Base-by-base conservation (phyloP, 2,329 filamentous ascomycete genomes). In the Dactylonectria macrodidyma region DNA sequence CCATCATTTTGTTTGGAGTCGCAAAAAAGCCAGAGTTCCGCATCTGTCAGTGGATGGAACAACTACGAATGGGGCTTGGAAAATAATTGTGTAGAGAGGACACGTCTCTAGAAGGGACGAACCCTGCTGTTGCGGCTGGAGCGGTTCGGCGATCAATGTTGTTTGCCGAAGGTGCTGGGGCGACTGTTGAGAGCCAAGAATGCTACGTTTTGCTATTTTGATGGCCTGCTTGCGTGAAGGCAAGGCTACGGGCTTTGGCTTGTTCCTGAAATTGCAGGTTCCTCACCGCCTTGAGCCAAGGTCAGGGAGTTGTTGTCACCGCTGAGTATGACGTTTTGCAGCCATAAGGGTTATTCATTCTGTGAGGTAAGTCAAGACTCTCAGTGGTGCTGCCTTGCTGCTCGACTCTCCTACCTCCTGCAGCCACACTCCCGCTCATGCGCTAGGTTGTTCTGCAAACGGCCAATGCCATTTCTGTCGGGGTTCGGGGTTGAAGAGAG, bases 301-400 rank as follows among this genome's bases (percentile, higher is more conserved):
- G 46, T 51, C 54, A 46, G 38, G 24, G 36, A 30, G 33, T 26
- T 34, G 46, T 52, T 60, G 52, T 34, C 65, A 56, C 57, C 44
- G 56, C 51, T 16, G 61, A 46, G 44, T 26, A 65, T 51, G 65
- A 41, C 50, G 61, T 60, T 56, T 46, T 52, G n/a, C 60, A 67
- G 57, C 51, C 54, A 30, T 50, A 57, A 47, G 55, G 51, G 63
- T 73, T 75, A 67, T 73, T 75, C 71, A 75, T 75, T 68, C 44
- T 58, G 65, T 76, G 71, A 73, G 71, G 72, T 76, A 76, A 76
- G 67, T 56, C 64, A 55, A 59, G 65, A 50, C 51, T 44, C 36
- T 44, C n/a, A 46, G 36, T 57, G 48, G 33, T 44, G 59, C 59
- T 34, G 54, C 50, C 48, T 65, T 71, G 52, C n/a, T 14, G 41